Evolutionary conservation across 1,139 yeast genomes (phyloP).

Genomic region (Blastobotrys petasosporus): DNA sequence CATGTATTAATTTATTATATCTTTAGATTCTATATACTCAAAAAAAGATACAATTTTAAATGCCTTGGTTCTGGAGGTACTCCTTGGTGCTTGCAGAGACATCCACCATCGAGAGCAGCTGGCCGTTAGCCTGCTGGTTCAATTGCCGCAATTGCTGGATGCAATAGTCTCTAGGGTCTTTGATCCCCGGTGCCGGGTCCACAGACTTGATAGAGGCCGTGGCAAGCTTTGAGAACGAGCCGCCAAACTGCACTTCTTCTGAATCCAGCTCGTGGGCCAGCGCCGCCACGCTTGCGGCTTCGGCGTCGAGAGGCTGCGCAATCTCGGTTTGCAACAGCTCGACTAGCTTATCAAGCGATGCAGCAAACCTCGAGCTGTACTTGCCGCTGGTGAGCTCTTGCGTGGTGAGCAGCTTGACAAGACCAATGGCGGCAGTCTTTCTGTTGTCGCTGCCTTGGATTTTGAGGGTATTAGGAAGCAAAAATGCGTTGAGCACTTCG

Average conservation of each 20-base stretch:
- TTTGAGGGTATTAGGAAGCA: conserved; percentile 60
- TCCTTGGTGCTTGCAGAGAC: conserved; percentile 37
- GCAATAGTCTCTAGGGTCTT: conserved; percentile 37
- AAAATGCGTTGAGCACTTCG: conserved; percentile 55
- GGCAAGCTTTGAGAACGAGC: conserved; percentile 68
- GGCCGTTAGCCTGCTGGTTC: conserved; percentile 28
- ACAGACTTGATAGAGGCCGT: conserved; percentile 54
- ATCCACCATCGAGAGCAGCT: conserved; percentile 29
- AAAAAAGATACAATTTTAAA: conserved; percentile 16
- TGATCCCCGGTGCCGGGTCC: conserved; percentile 61
- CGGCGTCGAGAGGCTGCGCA: conserved; percentile 25
- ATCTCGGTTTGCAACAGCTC: conserved; percentile 38
- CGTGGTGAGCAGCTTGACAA: conserved; percentile 51
- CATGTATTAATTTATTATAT: conserved; percentile 24
- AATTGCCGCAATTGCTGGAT: conserved; percentile 31
- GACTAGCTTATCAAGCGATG: conserved; percentile 49
- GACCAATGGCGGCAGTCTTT: conserved; percentile 69
- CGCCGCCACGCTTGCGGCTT: conserved; percentile 12
- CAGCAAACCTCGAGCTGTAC: conserved; percentile 42
- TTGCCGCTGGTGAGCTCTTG: conserved; percentile 35
- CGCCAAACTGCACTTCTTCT: conserved; percentile 74
- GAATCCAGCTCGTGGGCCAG: conserved; percentile 41
- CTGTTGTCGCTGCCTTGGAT: conserved; percentile 68
- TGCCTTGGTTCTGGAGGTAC: conserved; percentile 31
- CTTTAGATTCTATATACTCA: neutral